phyloP scores from a whole-genome alignment of 2,329 filamentous ascomycete genomes.

The Colletotrichum brevisporum region DNA sequence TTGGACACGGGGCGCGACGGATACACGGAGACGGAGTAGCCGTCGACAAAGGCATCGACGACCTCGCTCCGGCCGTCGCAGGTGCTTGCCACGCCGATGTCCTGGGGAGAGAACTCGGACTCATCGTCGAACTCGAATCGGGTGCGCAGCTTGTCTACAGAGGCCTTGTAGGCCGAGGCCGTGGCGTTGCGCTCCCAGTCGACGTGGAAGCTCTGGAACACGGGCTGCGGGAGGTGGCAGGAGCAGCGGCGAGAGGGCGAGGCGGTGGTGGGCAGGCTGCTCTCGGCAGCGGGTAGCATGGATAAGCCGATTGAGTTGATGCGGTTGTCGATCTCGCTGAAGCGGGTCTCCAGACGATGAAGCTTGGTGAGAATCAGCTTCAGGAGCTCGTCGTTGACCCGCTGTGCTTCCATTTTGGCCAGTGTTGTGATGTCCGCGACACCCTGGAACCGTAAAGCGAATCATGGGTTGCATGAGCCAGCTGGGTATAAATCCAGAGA shows the following conservation, averaged over 20 bases:
- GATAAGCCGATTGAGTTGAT: conserved; percentile 24
- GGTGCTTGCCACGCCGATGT: conserved; percentile 10
- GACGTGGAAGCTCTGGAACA: conserved; percentile 4
- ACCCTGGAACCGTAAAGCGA: neutral
- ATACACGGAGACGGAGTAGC: conserved; percentile 16
- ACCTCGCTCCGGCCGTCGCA: conserved; percentile 5
- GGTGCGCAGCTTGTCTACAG: conserved; percentile 23
- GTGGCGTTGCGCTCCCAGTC: conserved; percentile 5
- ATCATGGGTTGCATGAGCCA: too few species aligned
- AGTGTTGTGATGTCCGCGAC: neutral
- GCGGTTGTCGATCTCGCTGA: conserved; percentile 17
- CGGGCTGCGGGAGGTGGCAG: conserved; percentile 11
- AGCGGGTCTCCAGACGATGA: conserved; percentile 19
- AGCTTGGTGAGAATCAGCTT: conserved; percentile 34
- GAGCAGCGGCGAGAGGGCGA: conserved; percentile 7
- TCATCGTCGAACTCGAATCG: conserved; percentile 18
- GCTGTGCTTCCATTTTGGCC: conserved; percentile 17
- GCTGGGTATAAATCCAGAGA: too few species aligned
- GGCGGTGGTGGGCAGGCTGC: neutral
- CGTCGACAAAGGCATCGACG: neutral
- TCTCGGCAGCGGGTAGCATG: neutral
- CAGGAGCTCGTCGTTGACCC: conserved; percentile 27
- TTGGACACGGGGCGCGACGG: conserved; percentile 15
- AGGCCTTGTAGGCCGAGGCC: conserved; percentile 16
- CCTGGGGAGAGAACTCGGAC: neutral